Base-by-base conservation (phyloP, 225 moss, liverwort and hornwort genomes). In the Bryoerythrophyllum caledonicum region DNA sequence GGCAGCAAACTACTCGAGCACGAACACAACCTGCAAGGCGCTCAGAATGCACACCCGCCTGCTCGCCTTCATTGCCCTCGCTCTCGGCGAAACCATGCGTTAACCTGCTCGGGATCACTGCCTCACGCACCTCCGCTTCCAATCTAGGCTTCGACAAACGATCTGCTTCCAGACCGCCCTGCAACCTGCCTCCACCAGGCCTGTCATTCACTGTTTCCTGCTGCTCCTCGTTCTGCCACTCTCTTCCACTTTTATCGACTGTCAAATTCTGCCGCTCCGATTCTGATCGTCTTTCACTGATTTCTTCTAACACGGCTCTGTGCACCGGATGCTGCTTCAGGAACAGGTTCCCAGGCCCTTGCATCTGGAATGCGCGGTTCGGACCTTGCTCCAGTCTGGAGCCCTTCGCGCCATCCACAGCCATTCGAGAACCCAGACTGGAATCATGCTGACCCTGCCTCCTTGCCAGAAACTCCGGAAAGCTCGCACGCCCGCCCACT, bases 381-480 rank as follows among this genome's bases (percentile, higher is more conserved):
- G 70, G 53, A 78, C 70, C 74, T 23, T 79, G 76, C 68, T 80
- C 77, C 63, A 43, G 10, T 24, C 74, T 74, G n/a, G 64, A 34
- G 75, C 69, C 78, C 43, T 69, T 73, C 8, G 43, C 60, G 52
- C 35, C 55, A 55, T 65, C 83, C 60, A 72, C 25, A 25, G 53
- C 27, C 58, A 74, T 62, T 43, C 72, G 66, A 60, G 60, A 68
- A 48, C 78, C 43, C 30, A 77, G 34, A 49, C 60, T 40, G 23
- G 63, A 56, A 64, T 77, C 57, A 63, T 65, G 70, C 65, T 75
- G 79, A 27, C 63, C 63, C 72, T 74, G 65, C 59, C 71, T 71
- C 40, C 77, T 71, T 65, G 71, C 76, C 62, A 81, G 23, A 24
- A 81, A 82, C 55, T 86, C 83, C 60, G 74, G 74, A 24, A 79